Evolutionary conservation across 2,329 filamentous ascomycete genomes (phyloP), one percentile per base, ranked within the genome.

Genomic region (Monosporascus sp.): DNA sequence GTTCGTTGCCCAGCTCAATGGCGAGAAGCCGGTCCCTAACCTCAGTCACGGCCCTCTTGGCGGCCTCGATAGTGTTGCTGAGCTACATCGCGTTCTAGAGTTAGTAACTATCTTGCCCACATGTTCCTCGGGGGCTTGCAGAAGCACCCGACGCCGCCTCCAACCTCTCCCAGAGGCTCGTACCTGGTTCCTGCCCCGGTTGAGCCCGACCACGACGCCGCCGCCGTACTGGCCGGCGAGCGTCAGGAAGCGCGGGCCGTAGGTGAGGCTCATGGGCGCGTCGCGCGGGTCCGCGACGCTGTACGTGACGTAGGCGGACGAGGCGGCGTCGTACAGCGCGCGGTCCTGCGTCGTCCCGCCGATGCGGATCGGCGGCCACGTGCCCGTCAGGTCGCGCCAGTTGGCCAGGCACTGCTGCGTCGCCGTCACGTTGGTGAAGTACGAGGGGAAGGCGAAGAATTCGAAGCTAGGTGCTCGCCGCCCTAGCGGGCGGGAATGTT

Each of bases 261-360:
- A 84, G 0, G 76, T 81, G 51, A 83, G 65, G 1, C 68, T 69
- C 14, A 63, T 59, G 0, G 80, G 80, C 0, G 79, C 80, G 61
- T 80, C 78, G 1, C 65, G 67, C 0, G 77, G 57, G 40, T 68
- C 68, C 1, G 72, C 68, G 3, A 83, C 80, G 1, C 70, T 72
- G 57, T 82, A 83, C 2, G 72, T 72, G 1, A 84, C 79, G 8
- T 76, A 74, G 3, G 70, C 72, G 2, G 68, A 68, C 0, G 70
- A 74, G 1, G 65, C 61, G 1, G 78, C 58, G 61, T 82, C 74
- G 56, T 77, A 82, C 2, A 68, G 73, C 1, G 80, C 79, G 5
- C 79, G 74, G 58, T 82, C 80, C 70, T 82, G 78, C 1, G 79
- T 82, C 0, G 80, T 83, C 2, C 80, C 80, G n/a, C 80, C 80